A percentile compares a stretch with the other conserved stretches of the same genome.
Conservation (phyloP, 768 basidiomycete genomes). For the Termitomyces sp. region DNA sequence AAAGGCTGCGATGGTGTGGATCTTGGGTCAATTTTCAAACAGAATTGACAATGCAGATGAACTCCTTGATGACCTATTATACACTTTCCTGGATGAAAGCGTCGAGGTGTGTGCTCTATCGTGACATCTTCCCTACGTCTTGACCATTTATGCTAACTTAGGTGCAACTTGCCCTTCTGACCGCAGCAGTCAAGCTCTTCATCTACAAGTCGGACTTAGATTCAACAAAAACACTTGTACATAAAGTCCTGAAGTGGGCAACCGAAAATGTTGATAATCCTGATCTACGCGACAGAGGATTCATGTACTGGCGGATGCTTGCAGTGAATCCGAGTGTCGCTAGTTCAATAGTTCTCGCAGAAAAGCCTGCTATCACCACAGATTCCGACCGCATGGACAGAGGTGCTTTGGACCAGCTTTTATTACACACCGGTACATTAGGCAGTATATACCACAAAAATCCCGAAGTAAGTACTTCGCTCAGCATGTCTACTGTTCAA, state of each 20-base stretch:
- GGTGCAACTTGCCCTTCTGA: slow-evolving; percentile 94
- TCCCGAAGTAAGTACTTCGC: slow-evolving; percentile 60
- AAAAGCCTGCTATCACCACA: slow-evolving; percentile 96
- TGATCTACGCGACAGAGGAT: slow-evolving; percentile 93
- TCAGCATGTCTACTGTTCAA: background rate
- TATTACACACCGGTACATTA: slow-evolving; percentile 90
- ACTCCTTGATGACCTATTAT: slow-evolving; percentile 85
- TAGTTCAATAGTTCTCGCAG: slow-evolving; percentile 83
- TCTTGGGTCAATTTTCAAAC: slow-evolving; percentile 93
- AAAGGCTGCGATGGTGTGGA: slow-evolving; percentile 98
- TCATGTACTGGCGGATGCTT: slow-evolving; percentile 99
- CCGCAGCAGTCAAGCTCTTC: slow-evolving; percentile 94
- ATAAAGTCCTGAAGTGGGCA: slow-evolving; percentile 94
- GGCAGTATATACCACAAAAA: slow-evolving; percentile 98
- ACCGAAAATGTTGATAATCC: slow-evolving; percentile 99
- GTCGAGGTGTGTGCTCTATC: slow-evolving; percentile 61
- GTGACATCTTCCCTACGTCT: background rate
- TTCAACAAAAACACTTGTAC: slow-evolving; percentile 82
- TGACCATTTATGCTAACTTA: slow-evolving; percentile 22
- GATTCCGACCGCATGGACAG: slow-evolving; percentile 98
- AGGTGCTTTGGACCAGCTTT: slow-evolving; percentile 89
- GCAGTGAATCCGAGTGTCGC: slow-evolving; percentile 90
- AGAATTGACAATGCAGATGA: slow-evolving; percentile 96
- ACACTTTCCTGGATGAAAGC: slow-evolving; percentile 89
- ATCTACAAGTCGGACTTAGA: slow-evolving; percentile 84